Evolutionary conservation across 805 yeast genomes (phyloP), one percentile per base, ranked within the genome.

Genomic region (Kodamaea hsintzibuensis): DNA sequence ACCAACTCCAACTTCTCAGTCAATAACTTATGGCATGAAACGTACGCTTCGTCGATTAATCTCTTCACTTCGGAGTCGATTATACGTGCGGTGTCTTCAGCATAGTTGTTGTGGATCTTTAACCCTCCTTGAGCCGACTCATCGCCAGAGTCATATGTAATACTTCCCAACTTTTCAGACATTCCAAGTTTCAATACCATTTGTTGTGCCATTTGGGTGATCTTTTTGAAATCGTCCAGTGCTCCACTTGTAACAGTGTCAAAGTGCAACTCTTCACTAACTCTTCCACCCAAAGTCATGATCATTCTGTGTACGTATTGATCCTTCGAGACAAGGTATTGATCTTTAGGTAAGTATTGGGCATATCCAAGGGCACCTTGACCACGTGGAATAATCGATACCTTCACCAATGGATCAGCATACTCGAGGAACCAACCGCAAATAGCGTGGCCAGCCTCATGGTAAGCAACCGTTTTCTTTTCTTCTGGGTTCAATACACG

Each of bases 291-390:
- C 35, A 92, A 73, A 0, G 97, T 86, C 93, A 92, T 92, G n/a
- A 88, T 84, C 91, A 92, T 91, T 59, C 96, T 79, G 70, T 92
- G 93, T 60, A 72, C 70, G 62, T 88, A 82, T 67, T 92, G 95
- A 63, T 86, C 86, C 47, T 85, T 84, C 30, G 91, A 82, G 53
- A 89, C 80, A 62, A 91, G 79, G 60, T 88, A 89, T 62, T 87
- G 88, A 69, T 92, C 98, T 27, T 91, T 89, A 14, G 98, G 98
- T 57, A 92, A 77, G 65, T 91, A 89, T 71, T 92, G 97, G 2
- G 98, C 97, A 69, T 92, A 91, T n/a, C 98, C 98, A 53, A 91
- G 76, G 12, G 97, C 96, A 49, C 96, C 97, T 70, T 88, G 89
- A 18, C 97, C 97, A 70, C 96, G 84, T 54, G 98, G 98, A 57